Conservation (phyloP, 106 monocot species). For the Platanthera zijinensis region DNA sequence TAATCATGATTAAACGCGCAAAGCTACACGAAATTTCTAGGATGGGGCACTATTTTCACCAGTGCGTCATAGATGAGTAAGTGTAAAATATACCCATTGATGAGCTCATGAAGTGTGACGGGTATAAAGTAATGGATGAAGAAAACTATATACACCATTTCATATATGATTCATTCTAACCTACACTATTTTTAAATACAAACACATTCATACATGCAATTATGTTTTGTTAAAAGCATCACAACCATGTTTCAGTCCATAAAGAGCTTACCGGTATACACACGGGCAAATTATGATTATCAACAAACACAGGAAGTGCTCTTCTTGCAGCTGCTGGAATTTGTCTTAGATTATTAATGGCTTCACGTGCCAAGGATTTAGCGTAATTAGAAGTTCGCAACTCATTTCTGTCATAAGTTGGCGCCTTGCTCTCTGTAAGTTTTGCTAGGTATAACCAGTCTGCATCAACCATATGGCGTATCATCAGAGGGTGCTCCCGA, state of each 20-base stretch:
- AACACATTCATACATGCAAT: too few relatives aligned
- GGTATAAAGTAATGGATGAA: neutral
- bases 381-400: conserved; percentile 11
- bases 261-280: conserved; percentile 57
- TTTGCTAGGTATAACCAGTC: conserved; percentile 85
- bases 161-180: neutral
- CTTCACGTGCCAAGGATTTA: conserved; percentile 46
- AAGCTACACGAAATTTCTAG: too few relatives aligned
- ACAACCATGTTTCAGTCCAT: neutral
- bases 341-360: conserved; percentile 45
- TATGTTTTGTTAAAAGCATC: neutral
- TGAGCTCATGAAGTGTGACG: neutral
- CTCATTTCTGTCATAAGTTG: conserved; percentile 1
- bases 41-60: too few relatives aligned
- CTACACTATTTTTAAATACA: neutral
- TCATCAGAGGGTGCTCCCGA: conserved; percentile 8
- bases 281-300: conserved; percentile 47
- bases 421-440: conserved; percentile 18
- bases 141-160: neutral
- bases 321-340: conserved; percentile 70
- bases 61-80: too few relatives aligned
- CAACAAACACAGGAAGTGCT: conserved; percentile 59
- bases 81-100: neutral
- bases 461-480: conserved; percentile 80
- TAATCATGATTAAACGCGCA: too few relatives aligned